Percentiles rank a stretch among this genome's conserved stretches.
Evolutionary conservation across 2,329 filamentous ascomycete genomes (phyloP).

Genomic region (Fusarium heterosporum): DNA sequence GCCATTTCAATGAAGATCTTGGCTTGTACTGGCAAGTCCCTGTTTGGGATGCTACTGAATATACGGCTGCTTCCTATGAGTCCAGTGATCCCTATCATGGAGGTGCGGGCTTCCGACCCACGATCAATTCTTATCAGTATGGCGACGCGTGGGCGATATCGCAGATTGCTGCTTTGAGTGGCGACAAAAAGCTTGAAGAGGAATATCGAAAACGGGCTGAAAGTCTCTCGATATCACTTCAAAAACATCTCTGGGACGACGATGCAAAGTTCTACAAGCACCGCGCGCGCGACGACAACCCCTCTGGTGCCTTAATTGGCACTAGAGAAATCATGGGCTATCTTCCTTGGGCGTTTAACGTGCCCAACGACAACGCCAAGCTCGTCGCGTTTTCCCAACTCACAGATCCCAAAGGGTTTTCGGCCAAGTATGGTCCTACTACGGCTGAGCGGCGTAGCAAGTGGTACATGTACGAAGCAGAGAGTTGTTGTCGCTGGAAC

Average conservation of each 20-base stretch:
- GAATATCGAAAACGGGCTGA: not conserved
- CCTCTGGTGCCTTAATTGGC: not conserved
- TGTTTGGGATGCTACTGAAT: conserved; percentile 6
- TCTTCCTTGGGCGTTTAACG: conserved; percentile 2
- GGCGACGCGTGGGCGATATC: not conserved
- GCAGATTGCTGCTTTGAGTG: not conserved
- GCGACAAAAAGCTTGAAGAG: not conserved
- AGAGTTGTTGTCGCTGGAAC: not conserved
- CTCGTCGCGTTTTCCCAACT: not conserved
- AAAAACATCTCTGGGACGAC: not conserved
- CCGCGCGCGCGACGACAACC: not conserved
- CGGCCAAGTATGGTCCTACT: not conserved
- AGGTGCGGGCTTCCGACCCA: not conserved
- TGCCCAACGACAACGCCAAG: not conserved
- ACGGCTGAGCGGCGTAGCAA: conserved; percentile 4
- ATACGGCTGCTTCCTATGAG: conserved; percentile 6
- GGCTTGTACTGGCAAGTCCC: conserved; percentile 5
- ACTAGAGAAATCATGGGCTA: conserved; percentile 10
- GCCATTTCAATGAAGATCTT: not conserved
- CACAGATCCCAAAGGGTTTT: not conserved
- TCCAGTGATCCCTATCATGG: conserved; percentile 1
- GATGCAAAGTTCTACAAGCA: conserved; percentile 1
- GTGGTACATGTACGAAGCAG: conserved; percentile 4
- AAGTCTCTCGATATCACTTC: not conserved
- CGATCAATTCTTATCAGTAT: conserved; percentile 5